Conservation (phyloP, 768 basidiomycete species). For the Tylopilus sp. region DNA sequence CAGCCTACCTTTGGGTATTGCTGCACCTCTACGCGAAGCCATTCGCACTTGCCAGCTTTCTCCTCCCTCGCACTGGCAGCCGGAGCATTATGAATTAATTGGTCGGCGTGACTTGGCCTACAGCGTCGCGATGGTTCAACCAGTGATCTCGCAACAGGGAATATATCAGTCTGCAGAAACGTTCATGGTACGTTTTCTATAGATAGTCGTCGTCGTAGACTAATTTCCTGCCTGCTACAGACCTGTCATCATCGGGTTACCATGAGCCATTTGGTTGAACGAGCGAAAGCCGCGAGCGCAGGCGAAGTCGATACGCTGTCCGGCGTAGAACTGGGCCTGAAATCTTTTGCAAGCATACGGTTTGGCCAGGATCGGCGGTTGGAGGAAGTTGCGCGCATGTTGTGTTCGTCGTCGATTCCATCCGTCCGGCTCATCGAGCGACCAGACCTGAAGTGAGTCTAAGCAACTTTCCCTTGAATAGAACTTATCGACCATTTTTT, state of each 20-base stretch:
- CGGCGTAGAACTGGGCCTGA: conserved; percentile 68
- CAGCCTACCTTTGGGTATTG: conserved; percentile 63
- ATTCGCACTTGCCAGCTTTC: conserved; percentile 78
- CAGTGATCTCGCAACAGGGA: conserved; percentile 27
- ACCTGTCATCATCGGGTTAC: conserved; percentile 48
- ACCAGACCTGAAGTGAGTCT: conserved; percentile 63
- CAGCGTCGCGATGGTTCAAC: conserved; percentile 31
- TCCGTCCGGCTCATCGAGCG: conserved; percentile 65
- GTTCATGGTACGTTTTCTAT: conserved; percentile 24
- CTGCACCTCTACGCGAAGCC: conserved; percentile 80
- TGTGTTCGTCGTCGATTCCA: conserved; percentile 74
- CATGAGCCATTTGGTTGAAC: conserved; percentile 48
- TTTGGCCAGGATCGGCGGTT: conserved; percentile 89
- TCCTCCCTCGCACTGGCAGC: conserved; percentile 71
- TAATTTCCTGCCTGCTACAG: conserved; percentile 33
- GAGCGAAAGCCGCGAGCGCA: conserved; percentile 46
- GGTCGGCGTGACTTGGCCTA: conserved; percentile 32
- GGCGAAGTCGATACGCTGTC: conserved; percentile 59
- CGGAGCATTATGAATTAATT: conserved; percentile 33
- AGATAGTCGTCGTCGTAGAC: neutral
- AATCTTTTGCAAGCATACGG: conserved; percentile 77
- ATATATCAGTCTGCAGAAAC: conserved; percentile 31
- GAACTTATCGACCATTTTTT: conserved; percentile 1
- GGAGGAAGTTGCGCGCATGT: conserved; percentile 87
- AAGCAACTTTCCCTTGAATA: neutral